phyloP scores from a whole-genome alignment of 495 filamentous ascomycete species.

The Aspergillus olivimuriae region DNA sequence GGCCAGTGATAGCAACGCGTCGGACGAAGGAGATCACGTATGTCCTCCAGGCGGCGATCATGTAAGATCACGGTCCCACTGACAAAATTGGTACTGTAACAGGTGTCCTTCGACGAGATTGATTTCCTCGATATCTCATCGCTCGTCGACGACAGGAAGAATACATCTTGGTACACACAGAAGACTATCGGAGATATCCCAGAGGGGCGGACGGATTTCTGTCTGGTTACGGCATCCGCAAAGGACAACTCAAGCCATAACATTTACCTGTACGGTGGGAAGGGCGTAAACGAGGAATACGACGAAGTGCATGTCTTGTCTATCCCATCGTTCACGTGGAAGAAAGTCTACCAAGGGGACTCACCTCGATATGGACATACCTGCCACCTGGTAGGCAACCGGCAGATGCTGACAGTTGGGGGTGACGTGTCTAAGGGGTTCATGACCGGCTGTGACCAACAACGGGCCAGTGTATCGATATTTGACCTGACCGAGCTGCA shows the following conservation, averaged over 20 bases:
- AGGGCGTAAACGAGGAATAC: constrained; percentile 41
- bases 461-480: neutral
- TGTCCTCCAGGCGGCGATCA: too few relatives aligned
- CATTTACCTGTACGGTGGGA: constrained; percentile 71
- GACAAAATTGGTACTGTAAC: too few relatives aligned
- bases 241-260: constrained; percentile 55
- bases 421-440: too few relatives aligned
- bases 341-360: constrained; percentile 39
- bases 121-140: constrained; percentile 35
- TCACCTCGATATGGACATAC: constrained; percentile 56
- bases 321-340: constrained; percentile 68
- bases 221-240: constrained; percentile 55
- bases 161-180: constrained; percentile 45
- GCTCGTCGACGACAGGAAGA: neutral
- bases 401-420: constrained; percentile 63
- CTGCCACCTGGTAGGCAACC: constrained; percentile 58
- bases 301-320: constrained; percentile 72
- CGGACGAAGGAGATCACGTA: constrained; percentile 13
- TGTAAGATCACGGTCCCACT: too few relatives aligned
- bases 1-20: constrained; percentile 5
- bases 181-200: constrained; percentile 49
- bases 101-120: constrained; percentile 25
- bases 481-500: neutral
- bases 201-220: constrained; percentile 50
- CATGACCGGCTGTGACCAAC: too few relatives aligned